phyloP scores from a whole-genome alignment of 2,329 filamentous ascomycete genomes.

The Leptographium wingfieldii region DNA sequence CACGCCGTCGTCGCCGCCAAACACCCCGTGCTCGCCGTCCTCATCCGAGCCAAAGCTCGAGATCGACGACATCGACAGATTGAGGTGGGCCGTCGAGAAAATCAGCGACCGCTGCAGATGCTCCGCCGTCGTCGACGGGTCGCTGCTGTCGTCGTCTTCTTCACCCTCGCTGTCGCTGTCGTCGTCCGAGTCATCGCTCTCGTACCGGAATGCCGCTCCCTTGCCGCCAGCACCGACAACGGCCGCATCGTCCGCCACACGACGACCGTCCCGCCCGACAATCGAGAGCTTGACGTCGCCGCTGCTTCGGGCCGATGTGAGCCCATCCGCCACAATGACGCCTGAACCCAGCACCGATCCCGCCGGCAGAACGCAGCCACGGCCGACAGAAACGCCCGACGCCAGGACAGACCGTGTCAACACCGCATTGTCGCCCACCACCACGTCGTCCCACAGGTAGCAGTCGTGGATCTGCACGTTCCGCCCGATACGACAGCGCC shows the following conservation, averaged over 20 bases:
- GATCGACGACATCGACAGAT: constrained; percentile 41
- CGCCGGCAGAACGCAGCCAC: constrained; percentile 51
- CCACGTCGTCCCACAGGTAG: constrained; percentile 78
- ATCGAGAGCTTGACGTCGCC: constrained; percentile 24
- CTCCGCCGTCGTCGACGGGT: constrained; percentile 27
- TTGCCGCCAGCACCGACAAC: constrained; percentile 38
- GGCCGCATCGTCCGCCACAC: constrained; percentile 26
- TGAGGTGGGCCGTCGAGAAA: constrained; percentile 39
- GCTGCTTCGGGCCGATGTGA: constrained; percentile 24
- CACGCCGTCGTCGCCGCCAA: constrained; percentile 13
- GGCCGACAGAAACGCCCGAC: constrained; percentile 57
- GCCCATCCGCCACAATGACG: constrained; percentile 55
- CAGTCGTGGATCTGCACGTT: constrained; percentile 69
- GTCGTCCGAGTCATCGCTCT: constrained; percentile 24
- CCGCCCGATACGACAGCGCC: constrained; percentile 73
- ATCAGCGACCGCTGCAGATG: constrained; percentile 42
- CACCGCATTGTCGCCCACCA: constrained; percentile 60
- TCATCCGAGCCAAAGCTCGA: constrained; percentile 43
- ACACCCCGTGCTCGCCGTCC: constrained; percentile 3
- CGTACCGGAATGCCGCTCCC: constrained; percentile 29
- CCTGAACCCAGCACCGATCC: constrained; percentile 73
- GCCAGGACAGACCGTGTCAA: constrained; percentile 67
- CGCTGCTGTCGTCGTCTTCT: constrained; percentile 26
- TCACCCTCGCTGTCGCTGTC: constrained; percentile 34
- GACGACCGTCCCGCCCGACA: constrained; percentile 24